Evolutionary conservation across 2,329 filamentous ascomycete genomes (phyloP).

Genomic region (Pseudogymnoascus sp.): DNA sequence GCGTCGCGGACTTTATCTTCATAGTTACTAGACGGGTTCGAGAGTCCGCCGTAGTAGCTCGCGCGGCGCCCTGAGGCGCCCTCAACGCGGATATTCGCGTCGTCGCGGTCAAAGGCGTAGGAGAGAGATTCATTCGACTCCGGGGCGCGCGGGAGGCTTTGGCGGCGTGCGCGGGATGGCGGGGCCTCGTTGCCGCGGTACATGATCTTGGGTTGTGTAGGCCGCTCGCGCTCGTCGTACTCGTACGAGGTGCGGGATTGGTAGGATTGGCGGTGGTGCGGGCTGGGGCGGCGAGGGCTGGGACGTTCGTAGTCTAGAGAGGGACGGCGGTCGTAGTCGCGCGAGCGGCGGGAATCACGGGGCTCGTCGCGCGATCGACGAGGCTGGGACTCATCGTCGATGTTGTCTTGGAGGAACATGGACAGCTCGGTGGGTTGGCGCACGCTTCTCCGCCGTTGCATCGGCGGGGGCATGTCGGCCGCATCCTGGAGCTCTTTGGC

Average conservation of each 20-base stretch:
- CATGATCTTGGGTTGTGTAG: constrained; percentile 16
- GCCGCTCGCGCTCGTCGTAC: constrained; percentile 15
- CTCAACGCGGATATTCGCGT: not conserved
- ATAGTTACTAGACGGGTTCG: constrained; percentile 26
- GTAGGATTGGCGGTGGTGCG: constrained; percentile 17
- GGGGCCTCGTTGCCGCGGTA: constrained; percentile 17
- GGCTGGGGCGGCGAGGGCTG: constrained; percentile 16
- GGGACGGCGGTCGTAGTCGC: not conserved
- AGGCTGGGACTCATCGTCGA: not conserved
- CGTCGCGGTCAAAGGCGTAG: not conserved
- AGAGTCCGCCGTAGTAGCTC: not conserved
- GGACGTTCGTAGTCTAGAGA: not conserved
- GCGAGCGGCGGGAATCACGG: not conserved
- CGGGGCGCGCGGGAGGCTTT: not conserved
- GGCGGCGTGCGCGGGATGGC: constrained; percentile 12
- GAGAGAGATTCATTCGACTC: not conserved
- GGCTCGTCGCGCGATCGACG: not conserved
- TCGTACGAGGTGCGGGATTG: constrained; percentile 12
- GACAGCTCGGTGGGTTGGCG: not conserved
- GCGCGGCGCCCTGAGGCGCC: not conserved
- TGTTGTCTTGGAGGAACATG: not conserved
- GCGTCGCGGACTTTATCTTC: constrained; percentile 39
- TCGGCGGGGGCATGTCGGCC: not conserved
- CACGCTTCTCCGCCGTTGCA: not conserved
- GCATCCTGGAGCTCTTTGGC: not conserved